A percentile compares a stretch with the other conserved stretches of the same genome.
Evolutionary conservation across 1,284 basidiomycete genomes (phyloP).

Genomic region (Irpex rosettiformis): DNA sequence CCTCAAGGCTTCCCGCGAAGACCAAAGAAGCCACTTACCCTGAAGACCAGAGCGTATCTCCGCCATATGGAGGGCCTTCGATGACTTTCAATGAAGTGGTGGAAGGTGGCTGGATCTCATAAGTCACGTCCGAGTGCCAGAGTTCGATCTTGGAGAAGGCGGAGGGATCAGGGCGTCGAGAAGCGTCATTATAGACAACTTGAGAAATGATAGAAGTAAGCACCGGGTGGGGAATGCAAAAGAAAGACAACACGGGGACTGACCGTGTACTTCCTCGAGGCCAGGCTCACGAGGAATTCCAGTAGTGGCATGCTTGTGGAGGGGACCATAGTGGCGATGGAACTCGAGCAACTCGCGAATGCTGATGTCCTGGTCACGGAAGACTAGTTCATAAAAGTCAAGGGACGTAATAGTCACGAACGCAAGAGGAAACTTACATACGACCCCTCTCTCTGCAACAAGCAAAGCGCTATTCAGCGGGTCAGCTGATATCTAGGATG

Average conservation of each 20-base stretch:
- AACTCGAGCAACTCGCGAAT: slow-evolving; percentile 72
- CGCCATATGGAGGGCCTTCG: slow-evolving; percentile 60
- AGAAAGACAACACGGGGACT: slow-evolving; percentile 27
- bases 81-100: slow-evolving; percentile 68
- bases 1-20: not conserved
- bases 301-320: slow-evolving; percentile 83
- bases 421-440: slow-evolving; percentile 43
- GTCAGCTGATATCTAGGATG: slow-evolving; percentile 8
- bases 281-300: slow-evolving; percentile 67
- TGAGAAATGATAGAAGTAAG: slow-evolving; percentile 8
- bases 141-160: slow-evolving; percentile 75
- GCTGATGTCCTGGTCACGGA: slow-evolving; percentile 68
- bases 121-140: slow-evolving; percentile 83
- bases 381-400: slow-evolving; percentile 41
- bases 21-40: slow-evolving; percentile 38
- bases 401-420: slow-evolving; percentile 8
- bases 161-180: slow-evolving; percentile 64
- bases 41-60: slow-evolving; percentile 71
- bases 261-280: slow-evolving; percentile 77
- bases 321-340: slow-evolving; percentile 70
- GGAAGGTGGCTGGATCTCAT: slow-evolving; percentile 74
- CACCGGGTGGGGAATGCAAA: slow-evolving; percentile 7
- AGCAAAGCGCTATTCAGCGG: slow-evolving; percentile 51
- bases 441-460: slow-evolving; percentile 65
- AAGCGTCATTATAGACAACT: slow-evolving; percentile 71